These are phyloP conservation scores for Fusarium sp. DNA, from an alignment of 2,329 filamentous ascomycete genomes.

Conservation along the genomic window DNA sequence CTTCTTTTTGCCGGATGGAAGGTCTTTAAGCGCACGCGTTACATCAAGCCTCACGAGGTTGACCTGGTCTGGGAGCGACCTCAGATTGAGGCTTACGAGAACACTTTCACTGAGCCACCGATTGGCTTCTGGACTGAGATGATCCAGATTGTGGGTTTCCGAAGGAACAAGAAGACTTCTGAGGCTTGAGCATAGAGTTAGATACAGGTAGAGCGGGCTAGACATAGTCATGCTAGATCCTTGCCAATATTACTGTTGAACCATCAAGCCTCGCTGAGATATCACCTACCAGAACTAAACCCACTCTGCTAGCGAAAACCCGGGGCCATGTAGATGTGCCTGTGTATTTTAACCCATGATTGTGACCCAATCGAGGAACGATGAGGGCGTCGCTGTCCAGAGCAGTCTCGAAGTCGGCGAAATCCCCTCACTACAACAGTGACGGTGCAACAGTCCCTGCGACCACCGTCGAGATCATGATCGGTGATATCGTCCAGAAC, in stretches of 20 bases:
- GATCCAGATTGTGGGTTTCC: constrained; percentile 56
- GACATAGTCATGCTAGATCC: not conserved
- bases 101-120: constrained; percentile 60
- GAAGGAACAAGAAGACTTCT: constrained; percentile 19
- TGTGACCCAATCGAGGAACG: not conserved
- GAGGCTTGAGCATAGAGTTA: constrained; percentile 1
- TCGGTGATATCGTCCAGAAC: not conserved
- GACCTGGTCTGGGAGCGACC: constrained; percentile 71
- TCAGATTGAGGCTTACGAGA: constrained; percentile 68
- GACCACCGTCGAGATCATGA: not conserved
- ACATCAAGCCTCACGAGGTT: constrained; percentile 63
- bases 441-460: not conserved
- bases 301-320: no score
- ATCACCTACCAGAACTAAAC: no score
- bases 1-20: constrained; percentile 72
- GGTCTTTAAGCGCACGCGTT: constrained; percentile 67
- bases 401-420: not conserved
- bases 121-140: constrained; percentile 67
- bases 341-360: not conserved
- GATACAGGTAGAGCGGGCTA: not conserved
- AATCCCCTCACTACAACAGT: not conserved
- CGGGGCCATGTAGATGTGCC: no score
- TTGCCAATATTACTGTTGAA: not conserved
- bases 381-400: not conserved
- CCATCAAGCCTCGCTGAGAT: not conserved